phyloP scores from a whole-genome alignment of 345 rosid species.

The Citrus sinensis region DVS_A1.0 CM039164.1:1601501-1602000 shows the following conservation, averaged over 20 bases:
- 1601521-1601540: slow-evolving; percentile 14
- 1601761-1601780: slow-evolving; percentile 62
- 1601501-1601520: slow-evolving; percentile 13
- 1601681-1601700: slow-evolving; percentile 39
- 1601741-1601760: slow-evolving; percentile 36
- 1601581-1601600: slow-evolving; percentile 18
- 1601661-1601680: slow-evolving; percentile 24
- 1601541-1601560: slow-evolving; percentile 18
- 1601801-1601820: slow-evolving; percentile 56
- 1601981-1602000: slow-evolving; percentile 36
- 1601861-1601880: slow-evolving; percentile 22
- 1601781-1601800: slow-evolving; percentile 61
- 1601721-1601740: slow-evolving; percentile 41
- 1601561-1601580: slow-evolving; percentile 14
- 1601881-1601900: slow-evolving; percentile 33
- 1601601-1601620: slow-evolving; percentile 11
- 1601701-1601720: slow-evolving; percentile 39
- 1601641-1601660: slow-evolving; percentile 55
- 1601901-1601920: slow-evolving; percentile 35
- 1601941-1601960: slow-evolving; percentile 25
- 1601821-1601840: slow-evolving; percentile 22
- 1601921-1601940: slow-evolving; percentile 53
- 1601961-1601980: slow-evolving; percentile 15
- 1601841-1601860: slow-evolving; percentile 15
- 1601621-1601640: slow-evolving; percentile 23